Evolutionary conservation across 192 early-diverging fungal genomes (phyloP), one percentile per base, ranked within the genome.

Genomic region (Piromyces sp.): DNA sequence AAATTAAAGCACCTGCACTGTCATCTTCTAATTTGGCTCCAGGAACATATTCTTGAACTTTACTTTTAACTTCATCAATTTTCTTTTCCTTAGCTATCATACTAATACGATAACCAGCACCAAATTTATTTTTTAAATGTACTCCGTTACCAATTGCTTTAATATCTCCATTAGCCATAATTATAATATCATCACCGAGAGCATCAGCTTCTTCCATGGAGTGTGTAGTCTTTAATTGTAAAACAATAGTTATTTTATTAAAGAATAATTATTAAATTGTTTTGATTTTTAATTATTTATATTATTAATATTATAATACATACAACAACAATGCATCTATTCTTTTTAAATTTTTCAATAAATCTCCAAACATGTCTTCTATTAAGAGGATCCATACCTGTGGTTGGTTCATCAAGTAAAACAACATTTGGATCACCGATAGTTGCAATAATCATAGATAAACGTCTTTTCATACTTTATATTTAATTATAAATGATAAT

Each of bases 321-420:
- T 68, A 68, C 30, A 22, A 86, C 58, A 6, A 83, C 87, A 81
- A 94, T 92, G 28, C 93, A 90, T 78, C 93, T 87, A 31, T 90
- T 89, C 78, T 87, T 84, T 85, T 94, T 94, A 85, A 94, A 94
- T 82, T 92, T 89, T 83, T 93, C 92, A 82, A 94, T 87, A 86
- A 94, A 94, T 29, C 83, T 84, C 94, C 94, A 94, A 0, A 94
- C 93, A 82, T 93, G 88, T 28, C 94, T 86, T 78, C 93, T 89
- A 84, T 95, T 94, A 68, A 94, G 90, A 0, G 94, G 94, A 79
- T 95, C 94, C 93, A 95, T 94, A 80, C 93, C 93, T 79, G 85
- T 86, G 7, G 87, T 89, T 30, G 87, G 51, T 13, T 94, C 93
- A 83, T 93, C 92, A 84, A 93, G 81, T 80, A 93, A 87, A 26